phyloP scores from a whole-genome alignment of 1,139 yeast species.

The Blastobotrys petasosporus region DNA sequence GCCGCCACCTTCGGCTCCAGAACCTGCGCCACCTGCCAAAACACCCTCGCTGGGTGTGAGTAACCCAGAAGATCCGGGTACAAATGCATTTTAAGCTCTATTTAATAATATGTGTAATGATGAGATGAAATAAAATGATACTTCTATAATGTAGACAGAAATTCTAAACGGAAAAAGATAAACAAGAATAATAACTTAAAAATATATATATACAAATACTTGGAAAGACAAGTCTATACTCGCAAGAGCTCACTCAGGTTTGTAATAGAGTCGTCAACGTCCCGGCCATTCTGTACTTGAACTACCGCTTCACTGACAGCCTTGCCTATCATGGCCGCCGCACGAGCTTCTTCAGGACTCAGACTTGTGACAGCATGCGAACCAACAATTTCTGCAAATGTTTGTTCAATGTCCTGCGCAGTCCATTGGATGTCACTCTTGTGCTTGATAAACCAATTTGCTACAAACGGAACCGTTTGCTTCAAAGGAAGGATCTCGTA shows the following conservation, averaged over 20 bases:
- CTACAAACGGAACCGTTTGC: slow-evolving; percentile 17
- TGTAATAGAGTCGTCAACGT: slow-evolving; percentile 18
- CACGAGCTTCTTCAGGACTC: slow-evolving; percentile 14
- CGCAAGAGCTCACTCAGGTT: slow-evolving; percentile 12
- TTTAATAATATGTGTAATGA: too few species aligned
- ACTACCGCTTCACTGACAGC: slow-evolving; percentile 20
- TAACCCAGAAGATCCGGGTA: too few species aligned
- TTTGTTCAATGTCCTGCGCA: slow-evolving; percentile 19
- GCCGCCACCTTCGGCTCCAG: slow-evolving; percentile 17
- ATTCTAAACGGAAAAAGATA: too few species aligned
- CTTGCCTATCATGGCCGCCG: slow-evolving; percentile 19
- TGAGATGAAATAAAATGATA: too few species aligned
- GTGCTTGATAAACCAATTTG: slow-evolving; percentile 23
- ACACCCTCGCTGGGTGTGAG: background rate
- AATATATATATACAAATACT: too few species aligned
- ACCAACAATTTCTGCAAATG: slow-evolving; percentile 20
- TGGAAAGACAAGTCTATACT: too few species aligned
- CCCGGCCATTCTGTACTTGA: slow-evolving; percentile 21
- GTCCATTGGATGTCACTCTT: slow-evolving; percentile 18
- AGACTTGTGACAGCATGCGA: slow-evolving; percentile 15
- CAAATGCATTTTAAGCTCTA: too few species aligned
- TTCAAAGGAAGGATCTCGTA: slow-evolving; percentile 24
- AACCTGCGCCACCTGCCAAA: slow-evolving; percentile 12
- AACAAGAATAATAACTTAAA: too few species aligned
- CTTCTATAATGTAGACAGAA: too few species aligned